A percentile compares a stretch with the other conserved stretches of the same genome.
Evolutionary conservation across 441 rosid genomes (phyloP).

Genomic region (Pelargonium exstipulatum): DNA sequence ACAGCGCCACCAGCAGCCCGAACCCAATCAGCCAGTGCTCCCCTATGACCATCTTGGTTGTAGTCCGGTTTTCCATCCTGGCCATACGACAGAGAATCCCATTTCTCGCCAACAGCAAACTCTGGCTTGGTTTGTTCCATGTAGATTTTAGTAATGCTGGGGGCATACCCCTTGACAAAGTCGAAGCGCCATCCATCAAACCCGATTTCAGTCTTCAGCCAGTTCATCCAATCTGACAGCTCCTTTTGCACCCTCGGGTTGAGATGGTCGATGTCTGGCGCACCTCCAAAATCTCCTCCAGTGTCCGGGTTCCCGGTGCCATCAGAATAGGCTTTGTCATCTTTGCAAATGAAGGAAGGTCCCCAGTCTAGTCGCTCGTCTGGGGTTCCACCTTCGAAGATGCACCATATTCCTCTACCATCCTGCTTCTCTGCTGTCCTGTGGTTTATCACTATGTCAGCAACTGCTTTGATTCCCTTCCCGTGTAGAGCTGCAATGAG

Average conservation of each 20-base stretch:
- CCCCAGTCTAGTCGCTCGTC: slow-evolving; percentile 82
- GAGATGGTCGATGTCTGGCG: slow-evolving; percentile 83
- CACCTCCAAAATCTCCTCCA: slow-evolving; percentile 38
- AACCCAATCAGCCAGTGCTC: slow-evolving; percentile 49
- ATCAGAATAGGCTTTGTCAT: slow-evolving; percentile 40
- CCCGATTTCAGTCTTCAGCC: slow-evolving; percentile 70
- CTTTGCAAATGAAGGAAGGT: slow-evolving; percentile 55
- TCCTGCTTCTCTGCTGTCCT: slow-evolving; percentile 74
- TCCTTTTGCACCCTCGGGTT: slow-evolving; percentile 56
- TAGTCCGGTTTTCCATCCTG: slow-evolving; percentile 39
- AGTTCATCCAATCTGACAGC: slow-evolving; percentile 80
- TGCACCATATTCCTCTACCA: slow-evolving; percentile 52
- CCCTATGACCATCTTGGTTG: slow-evolving; percentile 53
- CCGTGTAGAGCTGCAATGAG: slow-evolving; percentile 41
- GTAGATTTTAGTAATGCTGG: slow-evolving; percentile 47
- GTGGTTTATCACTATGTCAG: slow-evolving; percentile 82
- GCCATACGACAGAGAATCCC: slow-evolving; percentile 51
- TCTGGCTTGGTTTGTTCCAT: slow-evolving; percentile 45
- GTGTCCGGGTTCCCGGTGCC: slow-evolving; percentile 67
- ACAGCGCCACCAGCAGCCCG: slow-evolving; percentile 49
- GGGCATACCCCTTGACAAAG: slow-evolving; percentile 57
- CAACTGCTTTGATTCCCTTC: slow-evolving; percentile 59
- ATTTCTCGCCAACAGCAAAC: slow-evolving; percentile 78
- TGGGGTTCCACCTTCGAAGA: slow-evolving; percentile 72
- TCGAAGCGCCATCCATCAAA: slow-evolving; percentile 80